Conservation (phyloP, 164 flowering plant genomes). For the Vitis labrusca region DNA sequence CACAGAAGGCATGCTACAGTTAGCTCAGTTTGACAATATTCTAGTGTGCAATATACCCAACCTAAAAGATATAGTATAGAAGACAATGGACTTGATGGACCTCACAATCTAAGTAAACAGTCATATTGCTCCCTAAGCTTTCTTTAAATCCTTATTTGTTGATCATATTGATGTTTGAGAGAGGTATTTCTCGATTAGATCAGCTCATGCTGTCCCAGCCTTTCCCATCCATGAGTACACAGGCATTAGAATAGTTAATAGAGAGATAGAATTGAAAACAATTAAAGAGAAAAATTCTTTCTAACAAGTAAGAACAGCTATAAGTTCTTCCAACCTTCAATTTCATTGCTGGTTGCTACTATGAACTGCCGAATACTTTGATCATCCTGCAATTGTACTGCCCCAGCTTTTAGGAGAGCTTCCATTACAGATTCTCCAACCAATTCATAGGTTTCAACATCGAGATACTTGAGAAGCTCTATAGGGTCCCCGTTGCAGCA, state of each 20-base stretch:
- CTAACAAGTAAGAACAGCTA: neutral
- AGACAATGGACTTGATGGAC: too few relatives aligned
- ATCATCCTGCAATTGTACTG: constrained; percentile 48
- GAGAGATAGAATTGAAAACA: neutral
- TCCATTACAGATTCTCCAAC: constrained; percentile 84
- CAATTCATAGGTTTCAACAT: constrained; percentile 94
- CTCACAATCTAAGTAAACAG: too few relatives aligned
- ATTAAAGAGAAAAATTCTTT: neutral
- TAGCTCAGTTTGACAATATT: too few relatives aligned
- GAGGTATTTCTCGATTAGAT: too few relatives aligned
- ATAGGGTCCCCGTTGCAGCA: constrained; percentile 76
- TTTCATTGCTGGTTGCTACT: constrained; percentile 18
- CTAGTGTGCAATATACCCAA: too few relatives aligned
- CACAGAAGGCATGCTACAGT: too few relatives aligned
- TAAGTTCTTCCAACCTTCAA: constrained; percentile 51
- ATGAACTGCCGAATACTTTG: constrained; percentile 54
- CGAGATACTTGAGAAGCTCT: constrained; percentile 84
- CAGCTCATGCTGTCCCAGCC: too few relatives aligned
- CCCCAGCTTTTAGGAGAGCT: constrained; percentile 61
- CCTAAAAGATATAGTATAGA: too few relatives aligned
- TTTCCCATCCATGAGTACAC: too few relatives aligned
- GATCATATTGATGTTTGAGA: too few relatives aligned
- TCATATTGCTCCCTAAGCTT: too few relatives aligned
- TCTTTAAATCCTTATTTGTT: too few relatives aligned
- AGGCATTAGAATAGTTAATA: neutral